Evolutionary conservation across 176 grass and related monocot species (phyloP).

Genomic region (Musa acuminata): DNA sequence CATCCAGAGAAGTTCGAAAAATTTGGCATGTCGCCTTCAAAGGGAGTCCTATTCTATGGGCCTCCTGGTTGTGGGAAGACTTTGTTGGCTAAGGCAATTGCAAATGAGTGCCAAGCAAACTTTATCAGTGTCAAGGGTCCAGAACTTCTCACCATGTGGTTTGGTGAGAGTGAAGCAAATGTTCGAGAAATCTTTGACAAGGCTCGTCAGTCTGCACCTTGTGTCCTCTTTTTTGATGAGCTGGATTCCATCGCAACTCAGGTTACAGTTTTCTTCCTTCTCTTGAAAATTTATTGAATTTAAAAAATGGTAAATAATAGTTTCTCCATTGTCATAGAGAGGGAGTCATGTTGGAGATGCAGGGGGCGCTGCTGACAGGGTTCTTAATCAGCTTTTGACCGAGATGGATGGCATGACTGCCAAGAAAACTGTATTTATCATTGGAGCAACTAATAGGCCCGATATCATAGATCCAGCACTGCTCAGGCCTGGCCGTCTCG

Average conservation of each 20-base stretch:
- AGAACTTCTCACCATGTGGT: slow-evolving; percentile 50
- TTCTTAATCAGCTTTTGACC: slow-evolving; percentile 37
- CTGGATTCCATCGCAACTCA: slow-evolving; percentile 34
- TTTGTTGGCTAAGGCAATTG: slow-evolving; percentile 39
- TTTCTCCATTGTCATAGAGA: not conserved
- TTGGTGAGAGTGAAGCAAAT: slow-evolving; percentile 47
- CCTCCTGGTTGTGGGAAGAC: slow-evolving; percentile 43
- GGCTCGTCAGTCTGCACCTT: slow-evolving; percentile 30
- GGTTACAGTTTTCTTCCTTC: not conserved
- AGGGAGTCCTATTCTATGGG: slow-evolving; percentile 41
- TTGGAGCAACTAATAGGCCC: slow-evolving; percentile 42
- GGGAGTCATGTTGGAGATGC: slow-evolving; percentile 29
- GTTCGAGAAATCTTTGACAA: slow-evolving; percentile 36
- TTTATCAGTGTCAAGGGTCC: slow-evolving; percentile 48
- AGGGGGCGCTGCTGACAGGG: slow-evolving; percentile 20
- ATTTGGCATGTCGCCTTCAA: slow-evolving; percentile 43
- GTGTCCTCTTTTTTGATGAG: slow-evolving; percentile 47
- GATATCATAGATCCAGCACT: slow-evolving; percentile 48
- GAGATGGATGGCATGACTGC: slow-evolving; percentile 49
- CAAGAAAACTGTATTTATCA: slow-evolving; percentile 41
- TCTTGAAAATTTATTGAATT: not conserved
- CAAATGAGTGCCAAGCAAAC: slow-evolving; percentile 36
- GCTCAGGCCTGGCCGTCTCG: slow-evolving; percentile 42
- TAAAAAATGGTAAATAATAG: not conserved
- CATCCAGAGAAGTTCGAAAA: slow-evolving; percentile 42